Base-by-base conservation (phyloP, 139 green algal genomes). In the Coelastrella sp. region DNA sequence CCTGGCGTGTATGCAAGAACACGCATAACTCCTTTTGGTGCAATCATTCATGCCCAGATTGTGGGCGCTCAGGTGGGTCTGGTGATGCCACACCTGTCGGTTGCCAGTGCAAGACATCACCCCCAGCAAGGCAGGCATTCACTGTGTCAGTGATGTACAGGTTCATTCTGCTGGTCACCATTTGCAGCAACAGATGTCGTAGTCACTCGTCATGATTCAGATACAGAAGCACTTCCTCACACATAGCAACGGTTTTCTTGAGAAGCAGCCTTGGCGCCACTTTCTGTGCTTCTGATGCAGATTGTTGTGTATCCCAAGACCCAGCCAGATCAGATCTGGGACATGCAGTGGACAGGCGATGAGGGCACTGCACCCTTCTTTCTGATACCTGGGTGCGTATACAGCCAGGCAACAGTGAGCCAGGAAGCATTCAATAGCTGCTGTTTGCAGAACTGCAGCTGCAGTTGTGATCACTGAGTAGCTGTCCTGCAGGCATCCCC, bases 361-460 rank as follows among this genome's bases (percentile, higher is more conserved):
- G 84, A 88, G 7, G 84, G 84, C 68, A 81, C 84, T 58, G 68
- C 84, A 57, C 24, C 84, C 0, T 88, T 88, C 84, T 88, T 88
- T 24, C 19, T 88, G 20, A 11, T 80, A 24, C 84, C 84, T 70
- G 63, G 63, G 84, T 88, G 27, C n/a, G 84, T 72, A 24, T 35
- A 35, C 70, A 7, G 63, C 3, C 63, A 70, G 14, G 63, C 35
- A 49, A 3, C 35, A 49, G 35, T 49, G 35, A 49, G 35, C 35
- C 35, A 49, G 35, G 35, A 49, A 49, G 35, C 35, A 49, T 49
- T 5, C 3, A 3, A 3, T 49, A 49, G 35, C 35, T 3, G 35
- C 3, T 49, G 35, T 49, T 49, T 49, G 35, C 35, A 49, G 22
- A 79, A 35, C 73, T 49, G 73, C 73, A 79, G 12, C 73, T 79